Percentiles rank a stretch among this genome's conserved stretches.
Conservation (phyloP, 257 asterid genomes). For the Solanum gandarillasii region DNA sequence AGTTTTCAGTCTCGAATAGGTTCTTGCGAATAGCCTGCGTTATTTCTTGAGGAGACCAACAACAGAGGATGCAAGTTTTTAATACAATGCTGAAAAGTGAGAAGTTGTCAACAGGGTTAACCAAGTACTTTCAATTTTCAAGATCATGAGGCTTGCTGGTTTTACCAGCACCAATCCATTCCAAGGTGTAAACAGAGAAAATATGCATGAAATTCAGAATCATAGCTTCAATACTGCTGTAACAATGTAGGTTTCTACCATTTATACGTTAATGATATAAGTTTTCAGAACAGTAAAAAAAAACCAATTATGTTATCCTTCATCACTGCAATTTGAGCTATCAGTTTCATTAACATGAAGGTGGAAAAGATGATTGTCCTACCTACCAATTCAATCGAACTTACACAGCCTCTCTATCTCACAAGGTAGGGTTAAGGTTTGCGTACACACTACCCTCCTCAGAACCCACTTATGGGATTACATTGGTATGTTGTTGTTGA, state of each 20-base stretch:
- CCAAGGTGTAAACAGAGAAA: neutral
- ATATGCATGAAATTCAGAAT: neutral
- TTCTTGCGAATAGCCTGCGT: slow-evolving; percentile 72
- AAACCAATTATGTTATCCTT: neutral
- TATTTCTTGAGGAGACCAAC: slow-evolving; percentile 77
- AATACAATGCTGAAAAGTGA: slow-evolving; percentile 6
- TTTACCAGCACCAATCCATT: neutral
- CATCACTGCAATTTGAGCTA: neutral
- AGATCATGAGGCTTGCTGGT: neutral
- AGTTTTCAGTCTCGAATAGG: slow-evolving; percentile 32
- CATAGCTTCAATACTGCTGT: neutral
- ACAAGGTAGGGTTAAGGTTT: neutral
- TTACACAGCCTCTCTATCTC: neutral
- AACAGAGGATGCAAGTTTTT: slow-evolving; percentile 87
- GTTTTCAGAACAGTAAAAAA: neutral
- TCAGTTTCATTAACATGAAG: neutral
- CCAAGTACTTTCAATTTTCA: neutral
- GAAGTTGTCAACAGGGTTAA: neutral
- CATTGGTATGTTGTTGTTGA: neutral
- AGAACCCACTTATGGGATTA: neutral
- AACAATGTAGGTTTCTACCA: neutral
- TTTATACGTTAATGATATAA: neutral
- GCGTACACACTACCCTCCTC: neutral
- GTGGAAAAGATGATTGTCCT: neutral
- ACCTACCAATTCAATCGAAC: neutral